Evolutionary conservation across 768 basidiomycete species (phyloP).

Genomic region (Pholiota molesta): DNA sequence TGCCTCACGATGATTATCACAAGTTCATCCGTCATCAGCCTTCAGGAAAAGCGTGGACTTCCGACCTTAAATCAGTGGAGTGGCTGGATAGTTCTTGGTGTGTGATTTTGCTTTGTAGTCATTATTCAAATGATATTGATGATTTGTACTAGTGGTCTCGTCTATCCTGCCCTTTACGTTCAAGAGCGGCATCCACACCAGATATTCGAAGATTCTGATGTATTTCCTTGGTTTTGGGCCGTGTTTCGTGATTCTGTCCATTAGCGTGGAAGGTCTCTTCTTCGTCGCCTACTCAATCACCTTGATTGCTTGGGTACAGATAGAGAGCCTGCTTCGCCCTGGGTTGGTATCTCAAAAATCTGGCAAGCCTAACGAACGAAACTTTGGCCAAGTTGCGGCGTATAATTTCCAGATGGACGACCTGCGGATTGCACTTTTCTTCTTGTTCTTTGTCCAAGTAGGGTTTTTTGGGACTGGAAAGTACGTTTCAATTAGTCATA

Average conservation of each 20-base stretch:
- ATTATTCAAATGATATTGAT: not conserved
- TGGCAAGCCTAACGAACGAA: constrained; percentile 16
- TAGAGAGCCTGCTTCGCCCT: constrained; percentile 48
- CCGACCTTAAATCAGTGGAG: constrained; percentile 58
- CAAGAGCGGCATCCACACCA: constrained; percentile 34
- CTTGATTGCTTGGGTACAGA: constrained; percentile 66
- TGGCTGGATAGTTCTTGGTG: constrained; percentile 72
- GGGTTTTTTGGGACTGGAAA: constrained; percentile 88
- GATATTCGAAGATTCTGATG: constrained; percentile 54
- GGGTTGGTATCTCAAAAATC: not conserved
- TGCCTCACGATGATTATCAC: constrained; percentile 54
- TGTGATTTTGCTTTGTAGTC: constrained; percentile 18
- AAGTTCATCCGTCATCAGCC: constrained; percentile 54
- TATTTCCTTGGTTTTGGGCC: constrained; percentile 75
- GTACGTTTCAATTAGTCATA: constrained; percentile 41
- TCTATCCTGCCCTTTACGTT: constrained; percentile 54
- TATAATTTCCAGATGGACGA: constrained; percentile 63
- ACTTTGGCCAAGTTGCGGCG: constrained; percentile 10
- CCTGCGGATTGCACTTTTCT: constrained; percentile 75
- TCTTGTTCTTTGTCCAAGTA: constrained; percentile 85
- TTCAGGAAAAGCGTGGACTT: constrained; percentile 70
- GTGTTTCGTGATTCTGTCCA: constrained; percentile 79
- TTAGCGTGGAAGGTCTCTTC: constrained; percentile 82
- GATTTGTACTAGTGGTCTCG: constrained; percentile 40
- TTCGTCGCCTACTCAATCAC: constrained; percentile 69